phyloP scores from a whole-genome alignment of 164 flowering plant genomes.

The Tinospora cordifolia region DNA sequence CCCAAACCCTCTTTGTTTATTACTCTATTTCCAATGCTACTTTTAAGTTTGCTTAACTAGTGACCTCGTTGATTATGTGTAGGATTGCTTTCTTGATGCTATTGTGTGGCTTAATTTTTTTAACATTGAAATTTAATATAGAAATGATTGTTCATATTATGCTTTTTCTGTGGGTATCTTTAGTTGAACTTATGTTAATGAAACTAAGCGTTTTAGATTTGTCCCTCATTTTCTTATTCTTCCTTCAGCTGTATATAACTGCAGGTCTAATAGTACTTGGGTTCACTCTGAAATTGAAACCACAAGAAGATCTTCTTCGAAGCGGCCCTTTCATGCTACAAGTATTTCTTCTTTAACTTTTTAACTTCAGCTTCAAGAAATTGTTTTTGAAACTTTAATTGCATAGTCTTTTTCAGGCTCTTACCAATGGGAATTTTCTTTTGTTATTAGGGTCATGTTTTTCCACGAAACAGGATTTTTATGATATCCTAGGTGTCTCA shows the following conservation, averaged over 20 bases:
- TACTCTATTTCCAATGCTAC: not conserved
- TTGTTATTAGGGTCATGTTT: conserved; percentile 29
- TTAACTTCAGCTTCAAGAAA: no score
- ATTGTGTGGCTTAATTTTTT: not conserved
- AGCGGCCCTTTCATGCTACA: conserved; percentile 57
- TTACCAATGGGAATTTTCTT: not conserved
- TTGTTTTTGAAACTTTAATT: not conserved
- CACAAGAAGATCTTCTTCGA: conserved; percentile 7
- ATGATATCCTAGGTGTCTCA: conserved; percentile 68
- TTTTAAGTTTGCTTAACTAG: not conserved
- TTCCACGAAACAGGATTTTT: conserved; percentile 40
- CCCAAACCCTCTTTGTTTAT: no score
- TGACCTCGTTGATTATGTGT: not conserved
- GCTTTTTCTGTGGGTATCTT: not conserved
- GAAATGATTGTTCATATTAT: not conserved
- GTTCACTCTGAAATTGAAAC: conserved; percentile 14
- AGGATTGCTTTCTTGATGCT: not conserved
- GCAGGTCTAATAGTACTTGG: conserved; percentile 15
- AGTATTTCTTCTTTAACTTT: conserved; percentile 24
- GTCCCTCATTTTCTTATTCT: not conserved
- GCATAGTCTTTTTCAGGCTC: not conserved
- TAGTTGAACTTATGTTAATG: not conserved
- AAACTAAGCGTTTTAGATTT: not conserved
- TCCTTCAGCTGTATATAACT: conserved; percentile 31
- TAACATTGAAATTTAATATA: no score